phyloP scores from a whole-genome alignment of 176 grass and related monocot species.

The Tuctoria greenei region DNA sequence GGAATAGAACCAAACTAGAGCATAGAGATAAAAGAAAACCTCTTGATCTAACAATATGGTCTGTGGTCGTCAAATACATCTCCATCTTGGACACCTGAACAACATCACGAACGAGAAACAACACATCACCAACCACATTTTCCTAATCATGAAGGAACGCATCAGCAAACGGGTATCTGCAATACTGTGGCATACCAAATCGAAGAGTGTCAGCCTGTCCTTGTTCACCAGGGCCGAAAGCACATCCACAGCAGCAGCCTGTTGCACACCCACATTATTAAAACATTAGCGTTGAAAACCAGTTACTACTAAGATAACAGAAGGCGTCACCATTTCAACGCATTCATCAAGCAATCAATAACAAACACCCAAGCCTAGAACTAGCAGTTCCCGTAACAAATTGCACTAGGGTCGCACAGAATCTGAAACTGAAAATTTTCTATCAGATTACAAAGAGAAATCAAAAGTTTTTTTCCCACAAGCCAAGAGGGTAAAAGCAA shows the following conservation, averaged over 20 bases:
- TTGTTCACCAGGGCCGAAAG: constrained; percentile 71
- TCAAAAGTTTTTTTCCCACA: not conserved
- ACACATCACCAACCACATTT: not conserved
- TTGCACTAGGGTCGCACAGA: not conserved
- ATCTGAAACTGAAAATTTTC: not conserved
- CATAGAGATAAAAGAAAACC: constrained; percentile 41
- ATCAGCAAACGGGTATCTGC: not conserved
- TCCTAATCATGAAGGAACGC: not conserved
- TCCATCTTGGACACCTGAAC: constrained; percentile 89
- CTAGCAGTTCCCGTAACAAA: not conserved
- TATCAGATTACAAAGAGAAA: not conserved
- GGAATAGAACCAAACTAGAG: not conserved
- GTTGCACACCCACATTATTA: constrained; percentile 30
- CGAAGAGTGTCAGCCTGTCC: constrained; percentile 60
- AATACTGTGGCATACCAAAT: constrained; percentile 52
- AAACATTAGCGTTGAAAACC: constrained; percentile 18
- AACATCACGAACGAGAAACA: constrained; percentile 29
- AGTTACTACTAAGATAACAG: constrained; percentile 7
- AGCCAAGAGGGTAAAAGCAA: not conserved
- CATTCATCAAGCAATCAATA: not conserved
- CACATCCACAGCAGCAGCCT: constrained; percentile 55
- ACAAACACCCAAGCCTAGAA: not conserved
- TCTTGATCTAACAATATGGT: constrained; percentile 77
- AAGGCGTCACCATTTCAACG: not conserved
- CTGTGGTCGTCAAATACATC: constrained; percentile 81